These are phyloP conservation scores for Catenaria anguillulae DNA, from an alignment of 371 early-diverging fungal species.

Conservation along the genomic window DNA sequence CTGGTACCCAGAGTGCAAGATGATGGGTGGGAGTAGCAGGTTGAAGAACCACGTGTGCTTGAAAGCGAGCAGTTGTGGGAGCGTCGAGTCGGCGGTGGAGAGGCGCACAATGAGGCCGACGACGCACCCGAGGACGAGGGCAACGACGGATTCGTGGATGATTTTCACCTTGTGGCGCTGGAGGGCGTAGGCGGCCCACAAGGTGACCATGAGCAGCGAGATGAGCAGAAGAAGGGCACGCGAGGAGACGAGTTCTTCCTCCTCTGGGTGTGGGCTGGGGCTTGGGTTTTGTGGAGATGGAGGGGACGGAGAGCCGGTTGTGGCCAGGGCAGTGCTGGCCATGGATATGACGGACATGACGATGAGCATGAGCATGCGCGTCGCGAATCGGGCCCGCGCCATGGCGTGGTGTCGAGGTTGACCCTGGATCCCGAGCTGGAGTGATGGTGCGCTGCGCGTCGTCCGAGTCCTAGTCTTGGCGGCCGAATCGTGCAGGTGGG, in stretches of 20 bases:
- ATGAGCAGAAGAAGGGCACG: conserved; percentile 76
- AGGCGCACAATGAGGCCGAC: conserved; percentile 73
- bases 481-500: no score
- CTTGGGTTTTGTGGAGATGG: no score
- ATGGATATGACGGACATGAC: no score
- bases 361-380: no score
- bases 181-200: conserved; percentile 71
- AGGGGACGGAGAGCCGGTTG: no score
- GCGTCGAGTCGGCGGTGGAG: conserved; percentile 39
- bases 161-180: conserved; percentile 65
- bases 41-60: conserved; percentile 86
- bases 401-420: no score
- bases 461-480: no score
- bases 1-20: conserved; percentile 85
- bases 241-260: conserved; percentile 58
- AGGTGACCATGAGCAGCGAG: conserved; percentile 59
- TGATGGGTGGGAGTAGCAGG: conserved; percentile 85
- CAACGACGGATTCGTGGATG: conserved; percentile 65
- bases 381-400: no score
- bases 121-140: conserved; percentile 43
- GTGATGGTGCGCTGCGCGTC: no score
- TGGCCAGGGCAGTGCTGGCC: no score
- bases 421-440: no score
- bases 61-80: conserved; percentile 76
- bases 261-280: conserved; percentile 23